Conservation (phyloP, 2,329 filamentous ascomycete species). For the Phoma sp. region DNA sequence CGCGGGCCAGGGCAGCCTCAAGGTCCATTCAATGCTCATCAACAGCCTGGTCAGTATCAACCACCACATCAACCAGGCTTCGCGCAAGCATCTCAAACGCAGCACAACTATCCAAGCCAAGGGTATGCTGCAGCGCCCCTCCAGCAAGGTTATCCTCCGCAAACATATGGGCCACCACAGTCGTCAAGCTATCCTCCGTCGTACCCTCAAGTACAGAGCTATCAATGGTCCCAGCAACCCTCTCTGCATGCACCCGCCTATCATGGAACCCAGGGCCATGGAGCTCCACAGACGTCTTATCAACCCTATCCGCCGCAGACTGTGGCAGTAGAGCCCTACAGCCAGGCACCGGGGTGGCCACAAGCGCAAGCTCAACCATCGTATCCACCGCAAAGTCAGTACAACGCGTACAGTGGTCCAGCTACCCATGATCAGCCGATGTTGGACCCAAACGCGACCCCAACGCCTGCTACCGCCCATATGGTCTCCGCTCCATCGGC, state of each 20-base stretch:
- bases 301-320: conserved; percentile 28
- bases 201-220: conserved; percentile 29
- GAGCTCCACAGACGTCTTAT: conserved; percentile 26
- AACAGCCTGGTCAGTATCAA: conserved; percentile 38
- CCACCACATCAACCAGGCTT: conserved; percentile 33
- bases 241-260: conserved; percentile 33
- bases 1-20: conserved; percentile 44
- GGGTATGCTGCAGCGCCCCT: conserved; percentile 28
- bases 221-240: conserved; percentile 36
- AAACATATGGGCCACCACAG: conserved; percentile 33
- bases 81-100: conserved; percentile 30
- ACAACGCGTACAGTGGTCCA: conserved; percentile 23
- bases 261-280: conserved; percentile 28
- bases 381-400: conserved; percentile 24
- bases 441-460: conserved; percentile 37
- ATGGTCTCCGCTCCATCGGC: conserved; percentile 22
- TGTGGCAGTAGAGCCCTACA: conserved; percentile 30
- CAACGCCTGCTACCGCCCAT: conserved; percentile 36
- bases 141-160: conserved; percentile 31
- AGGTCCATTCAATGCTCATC: conserved; percentile 33
- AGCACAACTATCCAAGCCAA: conserved; percentile 31
- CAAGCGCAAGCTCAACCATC: conserved; percentile 22
- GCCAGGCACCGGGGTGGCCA: conserved; percentile 33
- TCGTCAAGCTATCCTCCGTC: conserved; percentile 25
- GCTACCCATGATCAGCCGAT: conserved; percentile 11